Base-by-base conservation (phyloP, 2,329 filamentous ascomycete species). In the Trichoderma polysporum region DNA sequence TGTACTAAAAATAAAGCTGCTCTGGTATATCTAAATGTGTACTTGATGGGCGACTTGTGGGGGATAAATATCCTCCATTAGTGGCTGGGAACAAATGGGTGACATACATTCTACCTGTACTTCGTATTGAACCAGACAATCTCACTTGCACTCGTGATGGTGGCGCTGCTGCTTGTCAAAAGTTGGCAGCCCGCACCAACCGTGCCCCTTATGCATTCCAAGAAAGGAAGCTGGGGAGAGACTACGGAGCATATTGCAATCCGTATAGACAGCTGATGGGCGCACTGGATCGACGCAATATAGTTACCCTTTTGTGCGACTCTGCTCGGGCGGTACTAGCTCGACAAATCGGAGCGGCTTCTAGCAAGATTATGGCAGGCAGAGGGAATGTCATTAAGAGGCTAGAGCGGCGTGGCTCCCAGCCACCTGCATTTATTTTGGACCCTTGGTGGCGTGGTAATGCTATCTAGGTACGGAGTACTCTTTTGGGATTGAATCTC, bases 211-310 rank as follows among this genome's bases (percentile, higher is more conserved):
- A 25, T 17, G 39, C 25, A 39, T n/a, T 35, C 60, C 50, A 33
- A 41, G 37, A 64, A 25, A 47, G 60, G 60, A 64, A 64, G 60
- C 60, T 64, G 50, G 60, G 27, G 35, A 22, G 15, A 13, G 50
- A 31, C 9, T 25, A 25, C 19, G 13, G n/a, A n/a, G n/a, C n/a
- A n/a, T n/a, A n/a, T n/a, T 37, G 33, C 53, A 56, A 15, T 29
- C 25, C 49, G 50, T 22, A 35, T 17, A 22, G 35, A 39, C 25
- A 41, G 49, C 31, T 61, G 58, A 39, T 52, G 33, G 37, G 13
- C 27, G 37, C 49, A 41, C 29, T 17, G 22, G 12, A 27, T 27
- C 5, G 25, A 50, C 25, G 47, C 19, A 50, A 25, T 41, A 49
- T 25, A 9, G n/a, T n/a, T n/a, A n/a, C n/a, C n/a, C n/a, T 31